A percentile compares a stretch with the other conserved stretches of the same genome.
phyloP scores from a whole-genome alignment of 176 grass and related monocot species.

The Oropetium thomaeum region DNA sequence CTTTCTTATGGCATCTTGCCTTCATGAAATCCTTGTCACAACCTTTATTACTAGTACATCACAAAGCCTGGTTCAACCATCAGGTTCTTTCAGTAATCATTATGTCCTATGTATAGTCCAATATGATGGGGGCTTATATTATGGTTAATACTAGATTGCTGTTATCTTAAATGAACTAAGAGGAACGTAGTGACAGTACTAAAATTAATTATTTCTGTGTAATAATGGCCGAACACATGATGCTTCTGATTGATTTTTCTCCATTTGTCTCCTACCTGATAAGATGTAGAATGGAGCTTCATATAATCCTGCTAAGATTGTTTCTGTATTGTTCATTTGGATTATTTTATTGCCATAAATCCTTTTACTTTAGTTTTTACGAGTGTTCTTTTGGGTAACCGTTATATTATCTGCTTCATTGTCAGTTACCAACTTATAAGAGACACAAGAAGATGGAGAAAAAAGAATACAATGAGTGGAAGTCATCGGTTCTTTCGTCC shows the following conservation, averaged over 20 bases:
- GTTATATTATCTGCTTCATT: conserved; percentile 17
- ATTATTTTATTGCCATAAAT: not conserved
- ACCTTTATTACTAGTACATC: no score
- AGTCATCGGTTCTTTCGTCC: conserved; percentile 68
- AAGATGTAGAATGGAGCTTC: not conserved
- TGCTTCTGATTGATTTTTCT: not conserved
- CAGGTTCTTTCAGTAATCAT: no score
- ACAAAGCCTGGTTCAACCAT: no score
- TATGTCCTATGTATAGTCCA: no score
- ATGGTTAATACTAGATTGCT: not conserved
- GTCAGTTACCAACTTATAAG: conserved; percentile 80
- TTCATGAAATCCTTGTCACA: no score
- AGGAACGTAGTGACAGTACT: not conserved
- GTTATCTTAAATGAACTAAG: not conserved
- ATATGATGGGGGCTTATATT: not conserved
- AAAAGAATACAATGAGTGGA: conserved; percentile 73
- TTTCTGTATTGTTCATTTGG: not conserved
- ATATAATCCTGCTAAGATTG: not conserved
- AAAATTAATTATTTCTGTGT: no score
- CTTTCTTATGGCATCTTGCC: no score
- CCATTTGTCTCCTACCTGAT: not conserved
- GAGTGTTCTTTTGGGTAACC: not conserved
- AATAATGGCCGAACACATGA: not conserved
- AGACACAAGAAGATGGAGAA: conserved; percentile 87
- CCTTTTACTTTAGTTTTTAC: not conserved